Percentiles rank a stretch among this genome's conserved stretches.
These are phyloP conservation scores for Solanum medicagineum DNA, from an alignment of 257 asterid genomes.

Conservation along the genomic window DNA sequence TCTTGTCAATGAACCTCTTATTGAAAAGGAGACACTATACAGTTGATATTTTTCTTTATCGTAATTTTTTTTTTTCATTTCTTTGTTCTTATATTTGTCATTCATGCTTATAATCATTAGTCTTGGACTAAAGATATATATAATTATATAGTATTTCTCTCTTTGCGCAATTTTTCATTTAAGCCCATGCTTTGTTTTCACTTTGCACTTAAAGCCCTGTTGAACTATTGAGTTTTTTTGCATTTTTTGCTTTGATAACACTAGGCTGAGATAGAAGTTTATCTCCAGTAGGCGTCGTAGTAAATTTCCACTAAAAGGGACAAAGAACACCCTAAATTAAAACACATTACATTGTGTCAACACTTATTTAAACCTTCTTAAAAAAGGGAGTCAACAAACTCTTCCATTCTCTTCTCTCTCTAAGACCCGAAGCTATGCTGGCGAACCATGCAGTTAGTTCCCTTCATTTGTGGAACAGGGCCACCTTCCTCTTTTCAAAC, in stretches of 20 bases:
- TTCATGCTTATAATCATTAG: too few species aligned
- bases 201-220: not conserved
- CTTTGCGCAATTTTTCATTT: not conserved
- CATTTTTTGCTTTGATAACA: not conserved
- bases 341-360: not conserved
- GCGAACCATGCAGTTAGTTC: not conserved
- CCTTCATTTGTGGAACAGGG: not conserved
- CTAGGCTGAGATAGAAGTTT: not conserved
- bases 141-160: not conserved
- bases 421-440: not conserved
- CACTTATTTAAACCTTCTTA: not conserved
- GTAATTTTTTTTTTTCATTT: not conserved
- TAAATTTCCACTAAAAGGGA: not conserved
- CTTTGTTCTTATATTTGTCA: not conserved
- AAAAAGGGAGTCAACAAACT: not conserved
- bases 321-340: not conserved
- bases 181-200: not conserved
- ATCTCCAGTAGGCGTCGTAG: not conserved
- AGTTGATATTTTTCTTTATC: not conserved
- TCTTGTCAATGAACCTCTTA: not conserved
- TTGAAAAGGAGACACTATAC: not conserved
- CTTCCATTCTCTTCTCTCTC: not conserved
- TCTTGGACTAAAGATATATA: not conserved
- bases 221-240: not conserved
- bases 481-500: not conserved